Base-by-base conservation (phyloP, 2,329 filamentous ascomycete genomes). In the Exophiala bonariae region DNA sequence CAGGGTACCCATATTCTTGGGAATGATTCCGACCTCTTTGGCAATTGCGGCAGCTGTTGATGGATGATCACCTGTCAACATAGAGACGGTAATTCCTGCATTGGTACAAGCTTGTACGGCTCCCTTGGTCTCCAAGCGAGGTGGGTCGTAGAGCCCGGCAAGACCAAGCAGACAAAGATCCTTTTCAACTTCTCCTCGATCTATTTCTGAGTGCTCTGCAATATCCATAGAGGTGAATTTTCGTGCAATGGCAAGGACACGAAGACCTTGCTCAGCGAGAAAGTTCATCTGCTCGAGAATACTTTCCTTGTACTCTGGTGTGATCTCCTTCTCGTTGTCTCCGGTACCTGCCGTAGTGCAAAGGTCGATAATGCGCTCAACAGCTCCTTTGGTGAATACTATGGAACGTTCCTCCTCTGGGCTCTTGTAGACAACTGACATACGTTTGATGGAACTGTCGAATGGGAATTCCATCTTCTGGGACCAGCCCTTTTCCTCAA, bases 401-500 rank as follows among this genome's bases (percentile, higher is more conserved):
- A 72, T 56, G 14, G 61, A 63, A 8, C 68, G 48, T 37, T 63
- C 47, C 2, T 57, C 46, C 7, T 53, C 47, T 3, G 52, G 38
- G 5, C 62, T 63, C 7, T 61, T 60, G 64, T 82, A 84, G 39
- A 84, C 73, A 18, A 84, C 81, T 20, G 81, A 81, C 82, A 85
- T 86, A 41, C 79, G 77, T 64, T 85, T 86, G 57, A 85, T 76
- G 36, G 75, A 74, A 18, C 78, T 82, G 58, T 85, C 81, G 59
- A 85, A 85, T 0, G 82, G 79, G 49, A 81, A 83, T 56, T 85
- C 82, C 1, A 76, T 74, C n/a, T 82, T 58, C 54, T 78, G 69
- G 46, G 73, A 73, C 75, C 75, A 79, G 17, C 69, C 69, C 8
- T 61, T 46, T 6, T 58, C 52, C 47, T 69, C 63, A 3, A 76